Evolutionary conservation across 2,329 filamentous ascomycete species (phyloP).

Genomic region (Hortaea werneckii): DNA sequence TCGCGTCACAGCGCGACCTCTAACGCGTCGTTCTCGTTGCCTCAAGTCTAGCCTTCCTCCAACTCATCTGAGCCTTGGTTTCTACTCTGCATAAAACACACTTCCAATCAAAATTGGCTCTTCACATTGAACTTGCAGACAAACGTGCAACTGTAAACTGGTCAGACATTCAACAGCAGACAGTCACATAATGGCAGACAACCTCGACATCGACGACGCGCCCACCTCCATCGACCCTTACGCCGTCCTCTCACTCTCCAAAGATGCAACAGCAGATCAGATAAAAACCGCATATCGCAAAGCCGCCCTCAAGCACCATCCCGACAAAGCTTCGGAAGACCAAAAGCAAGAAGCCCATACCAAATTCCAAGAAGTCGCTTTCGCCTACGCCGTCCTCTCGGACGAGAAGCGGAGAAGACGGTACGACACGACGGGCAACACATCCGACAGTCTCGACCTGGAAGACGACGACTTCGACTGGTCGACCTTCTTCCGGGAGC

Average conservation of each 20-base stretch:
- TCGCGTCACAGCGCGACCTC: background rate
- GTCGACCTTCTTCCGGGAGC: constrained; percentile 77
- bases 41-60: too few relatives aligned
- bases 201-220: constrained; percentile 1
- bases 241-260: constrained; percentile 61
- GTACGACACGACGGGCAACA: constrained; percentile 86
- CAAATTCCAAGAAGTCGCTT: constrained; percentile 82
- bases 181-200: background rate
- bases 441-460: constrained; percentile 63
- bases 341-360: constrained; percentile 63
- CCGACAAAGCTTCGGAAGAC: constrained; percentile 45
- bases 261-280: constrained; percentile 62
- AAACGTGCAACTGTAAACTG: too few relatives aligned
- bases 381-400: constrained; percentile 88
- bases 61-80: too few relatives aligned
- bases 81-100: too few relatives aligned
- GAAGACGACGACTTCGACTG: constrained; percentile 69
- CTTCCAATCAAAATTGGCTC: too few relatives aligned
- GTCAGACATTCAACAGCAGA: too few relatives aligned
- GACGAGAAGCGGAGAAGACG: constrained; percentile 69
- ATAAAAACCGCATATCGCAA: constrained; percentile 90
- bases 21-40: too few relatives aligned
- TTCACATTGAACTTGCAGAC: too few relatives aligned
- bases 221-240: constrained; percentile 55
- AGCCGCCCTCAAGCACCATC: constrained; percentile 73